Evolutionary conservation across 441 rosid genomes (phyloP), one percentile per base, ranked within the genome.

Genomic region (Pelargonium myrrhifolium): DNA sequence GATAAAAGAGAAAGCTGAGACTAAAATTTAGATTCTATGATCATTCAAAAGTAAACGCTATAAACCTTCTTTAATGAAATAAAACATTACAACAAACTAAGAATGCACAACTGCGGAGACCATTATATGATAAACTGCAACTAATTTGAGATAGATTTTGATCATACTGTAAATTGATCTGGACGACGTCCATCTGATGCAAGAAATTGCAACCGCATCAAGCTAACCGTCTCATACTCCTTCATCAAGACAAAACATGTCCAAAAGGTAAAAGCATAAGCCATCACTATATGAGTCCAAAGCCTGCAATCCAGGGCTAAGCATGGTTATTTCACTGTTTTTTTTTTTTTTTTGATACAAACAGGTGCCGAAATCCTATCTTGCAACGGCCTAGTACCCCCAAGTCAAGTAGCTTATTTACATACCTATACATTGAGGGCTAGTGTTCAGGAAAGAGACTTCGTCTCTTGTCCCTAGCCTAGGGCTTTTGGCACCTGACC

Each of bases 251-350:
- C 85, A 72, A 80, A 92, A 79, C 84, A 87, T 35, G 97, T 90
- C 99, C 99, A 95, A 43, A 90, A 84, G 42, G 98, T 92, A 68
- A 95, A 84, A 65, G 84, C 92, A 75, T 95, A 95, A 40, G 95
- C 95, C 96, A 87, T 83, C 73, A 86, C 62, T 60, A 89, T 79
- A 78, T 94, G 98, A 18, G 92, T 62, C 92, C 92, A 89, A 74
- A 87, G 86, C 82, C 98, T 92, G 86, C 63, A 80, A 68, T 18
- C 65, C 70, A 55, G 60, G 21, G 9, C 26, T 20, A 55, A 55
- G 26, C 60, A 18, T 18, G 58, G 17, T 51, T 51, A 17, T 53
- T 53, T 53, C 18, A 6, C 22, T 6, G 24, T 26, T 18, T n/a
- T n/a, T n/a, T n/a, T n/a, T n/a, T n/a, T n/a, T n/a, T n/a, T n/a